Evolutionary conservation across 2,329 filamentous ascomycete species (phyloP), one percentile per base, ranked within the genome.

Genomic region (Didymella sp.): DNA sequence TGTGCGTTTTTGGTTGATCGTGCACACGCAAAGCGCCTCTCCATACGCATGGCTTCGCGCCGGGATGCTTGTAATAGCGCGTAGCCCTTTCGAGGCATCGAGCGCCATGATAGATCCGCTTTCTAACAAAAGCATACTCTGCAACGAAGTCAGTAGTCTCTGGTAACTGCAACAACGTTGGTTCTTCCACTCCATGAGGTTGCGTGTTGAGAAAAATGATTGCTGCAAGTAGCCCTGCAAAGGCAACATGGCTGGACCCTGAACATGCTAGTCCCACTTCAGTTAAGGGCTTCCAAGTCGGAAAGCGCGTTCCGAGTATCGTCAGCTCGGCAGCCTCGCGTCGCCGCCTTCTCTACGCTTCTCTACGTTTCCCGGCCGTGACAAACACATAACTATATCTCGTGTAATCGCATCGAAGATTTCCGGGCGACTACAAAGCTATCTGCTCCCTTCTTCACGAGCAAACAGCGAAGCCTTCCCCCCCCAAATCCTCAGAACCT

Each of bases 241-340:
- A 27, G 25, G 12, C 6, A 30, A n/a, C 27, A n/a, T 2, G 28
- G n/a, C n/a, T 48, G 45, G 33, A 48, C 45, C 45, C 45, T 47
- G 21, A 11, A 19, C 7, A 2, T 28, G 13, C 27, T 31, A 25
- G 19, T 40, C 31, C 15, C 2, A 27, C 27, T 43, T 5, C n/a
- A 8, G 40, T 45, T 5, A 25, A 40, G 38, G 52, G 17, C 21
- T 13, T 6, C 22, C 21, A 27, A 17, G 24, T 60, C 57, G 60
- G 58, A 56, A 62, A 25, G 37, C 24, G n/a, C 43, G 37, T 57
- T 59, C 61, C 61, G 63, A 62, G 22, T 41, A 46, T 58, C 56
- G 49, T 63, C 56, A 58, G 50, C 60, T 49, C 21, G 28, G 35
- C 24, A 51, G 43, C 48, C 37, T 47, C 27, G 31, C 41, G 27